A percentile compares a stretch with the other conserved stretches of the same genome.
Conservation (phyloP, 495 filamentous ascomycete genomes). For the Aspergillus saccharolyticus region DNA sequence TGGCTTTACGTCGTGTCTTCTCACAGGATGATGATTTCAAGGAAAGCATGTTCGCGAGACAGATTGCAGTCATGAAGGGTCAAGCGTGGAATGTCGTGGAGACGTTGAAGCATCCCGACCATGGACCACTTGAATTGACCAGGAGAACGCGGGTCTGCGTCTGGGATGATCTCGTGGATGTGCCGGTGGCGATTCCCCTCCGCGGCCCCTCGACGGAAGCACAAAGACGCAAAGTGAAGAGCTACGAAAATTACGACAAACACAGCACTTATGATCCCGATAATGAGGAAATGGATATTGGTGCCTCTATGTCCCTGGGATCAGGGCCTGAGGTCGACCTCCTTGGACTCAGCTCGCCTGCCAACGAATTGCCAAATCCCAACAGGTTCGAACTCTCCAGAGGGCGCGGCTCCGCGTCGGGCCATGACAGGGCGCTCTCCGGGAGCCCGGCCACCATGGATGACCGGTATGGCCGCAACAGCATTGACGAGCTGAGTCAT, state of each 20-base stretch:
- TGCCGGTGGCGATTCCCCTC: slow-evolving; percentile 89
- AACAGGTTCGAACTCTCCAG: slow-evolving; percentile 79
- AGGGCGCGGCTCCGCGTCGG: slow-evolving; percentile 44
- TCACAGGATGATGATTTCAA: slow-evolving; percentile 92
- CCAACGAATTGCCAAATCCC: slow-evolving; percentile 67
- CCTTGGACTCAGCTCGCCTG: slow-evolving; percentile 60
- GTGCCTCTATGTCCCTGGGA: slow-evolving; percentile 60
- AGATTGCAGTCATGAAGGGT: slow-evolving; percentile 98
- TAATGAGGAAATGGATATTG: slow-evolving; percentile 88
- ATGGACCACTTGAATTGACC: slow-evolving; percentile 90
- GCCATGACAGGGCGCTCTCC: slow-evolving; percentile 30
- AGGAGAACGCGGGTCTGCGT: slow-evolving; percentile 86
- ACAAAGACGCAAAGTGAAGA: slow-evolving; percentile 53
- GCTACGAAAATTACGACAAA: slow-evolving; percentile 23
- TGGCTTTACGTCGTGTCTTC: slow-evolving; percentile 77
- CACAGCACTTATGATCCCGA: slow-evolving; percentile 34
- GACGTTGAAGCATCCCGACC: slow-evolving; percentile 85
- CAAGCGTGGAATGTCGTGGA: slow-evolving; percentile 99
- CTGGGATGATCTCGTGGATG: slow-evolving; percentile 96
- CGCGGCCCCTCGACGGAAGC: slow-evolving; percentile 70
- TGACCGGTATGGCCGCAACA: slow-evolving; percentile 29
- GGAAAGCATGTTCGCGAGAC: slow-evolving; percentile 93
- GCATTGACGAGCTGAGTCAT: slow-evolving; percentile 22
- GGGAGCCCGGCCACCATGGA: slow-evolving; percentile 36
- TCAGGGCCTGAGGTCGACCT: slow-evolving; percentile 60